Base-by-base conservation (phyloP, 208 protist species). In the Crithidia mellificae region DNA sequence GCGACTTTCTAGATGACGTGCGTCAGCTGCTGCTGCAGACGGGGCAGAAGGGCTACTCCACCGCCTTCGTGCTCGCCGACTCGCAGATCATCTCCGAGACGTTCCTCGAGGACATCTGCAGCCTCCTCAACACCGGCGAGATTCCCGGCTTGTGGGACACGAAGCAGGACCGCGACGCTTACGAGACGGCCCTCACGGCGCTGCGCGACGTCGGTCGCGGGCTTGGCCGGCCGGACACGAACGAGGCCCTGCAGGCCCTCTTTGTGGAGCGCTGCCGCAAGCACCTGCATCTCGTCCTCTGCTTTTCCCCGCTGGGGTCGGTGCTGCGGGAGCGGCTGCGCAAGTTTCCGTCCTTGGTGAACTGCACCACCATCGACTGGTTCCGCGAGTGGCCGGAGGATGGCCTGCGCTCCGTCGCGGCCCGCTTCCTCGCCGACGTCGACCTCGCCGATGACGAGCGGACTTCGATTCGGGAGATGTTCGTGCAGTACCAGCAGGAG, bases 311-410 rank as follows among this genome's bases (percentile, higher is more conserved):
- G 19, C 83, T 99, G 44, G 98, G 98, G n/a, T 92, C 87, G 63
- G 73, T 83, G 25, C 88, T 99, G 68, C 93, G 98, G 49, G 96
- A 91, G 32, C 88, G 98, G 24, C 81, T 99, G 50, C 87, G 98
- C 65, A 96, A 97, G 83, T 99, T 99, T 81, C 98, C 98, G 15
- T 97, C 96, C 6, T 74, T 99, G 17, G 96, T 99, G 58, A 99
- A 98, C 78, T 99, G 98, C 81, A 99, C 95, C 20, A 99, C 98
- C 8, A 99, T 99, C 71, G 98, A 99, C 85, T 99, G 98, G 98
- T 99, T 99, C 85, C 74, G 88, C 15, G 83, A 96, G 73, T 99
- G 98, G 98, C 96, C 98, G 5, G 79, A 93, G 57, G 90, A 99
- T 32, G 98, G 98, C 27, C 87, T 99, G 25, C 79, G 79, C 59